Percentiles rank a stretch among this genome's conserved stretches.
phyloP scores from a whole-genome alignment of 208 protist genomes.

The Acanthamoeba pearcei region DNA sequence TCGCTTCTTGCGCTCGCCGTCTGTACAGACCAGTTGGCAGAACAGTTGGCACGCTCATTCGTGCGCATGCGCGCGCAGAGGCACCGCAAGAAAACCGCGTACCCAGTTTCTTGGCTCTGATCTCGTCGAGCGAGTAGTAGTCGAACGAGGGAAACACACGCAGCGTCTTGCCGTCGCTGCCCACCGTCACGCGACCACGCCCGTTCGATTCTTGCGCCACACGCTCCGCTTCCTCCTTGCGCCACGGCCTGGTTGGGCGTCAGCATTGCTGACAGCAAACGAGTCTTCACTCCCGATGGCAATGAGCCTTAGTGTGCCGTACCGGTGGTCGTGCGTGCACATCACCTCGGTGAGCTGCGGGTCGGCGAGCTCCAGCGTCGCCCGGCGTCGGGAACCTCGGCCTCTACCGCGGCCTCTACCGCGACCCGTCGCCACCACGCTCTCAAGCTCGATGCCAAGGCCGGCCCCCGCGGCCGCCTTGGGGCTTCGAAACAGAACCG shows the following conservation, averaged over 20 bases:
- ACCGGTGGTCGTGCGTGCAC: slow-evolving; percentile 39
- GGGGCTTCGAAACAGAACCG: slow-evolving; percentile 39
- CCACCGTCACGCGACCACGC: slow-evolving; percentile 4
- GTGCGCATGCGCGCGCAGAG: not conserved
- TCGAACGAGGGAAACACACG: slow-evolving; percentile 30
- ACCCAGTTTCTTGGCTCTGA: slow-evolving; percentile 66
- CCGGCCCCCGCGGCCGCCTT: not conserved
- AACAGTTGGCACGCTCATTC: too few relatives aligned
- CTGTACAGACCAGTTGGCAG: too few relatives aligned
- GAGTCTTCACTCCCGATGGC: not conserved
- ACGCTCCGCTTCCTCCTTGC: slow-evolving; percentile 30
- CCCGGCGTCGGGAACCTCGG: not conserved
- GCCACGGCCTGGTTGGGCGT: not conserved
- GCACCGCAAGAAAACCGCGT: not conserved
- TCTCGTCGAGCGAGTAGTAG: slow-evolving; percentile 50
- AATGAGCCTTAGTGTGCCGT: not conserved
- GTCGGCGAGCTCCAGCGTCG: not conserved
- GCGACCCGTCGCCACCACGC: not conserved
- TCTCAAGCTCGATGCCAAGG: not conserved
- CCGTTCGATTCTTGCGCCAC: slow-evolving; percentile 34
- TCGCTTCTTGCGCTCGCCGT: too few relatives aligned
- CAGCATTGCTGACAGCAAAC: not conserved
- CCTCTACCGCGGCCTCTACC: not conserved
- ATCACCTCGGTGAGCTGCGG: slow-evolving; percentile 29
- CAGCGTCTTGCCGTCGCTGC: slow-evolving; percentile 56